Evolutionary conservation across 2,329 filamentous ascomycete genomes (phyloP), one percentile per base, ranked within the genome.

Genomic region (Achaetomium macrosporum): DNA sequence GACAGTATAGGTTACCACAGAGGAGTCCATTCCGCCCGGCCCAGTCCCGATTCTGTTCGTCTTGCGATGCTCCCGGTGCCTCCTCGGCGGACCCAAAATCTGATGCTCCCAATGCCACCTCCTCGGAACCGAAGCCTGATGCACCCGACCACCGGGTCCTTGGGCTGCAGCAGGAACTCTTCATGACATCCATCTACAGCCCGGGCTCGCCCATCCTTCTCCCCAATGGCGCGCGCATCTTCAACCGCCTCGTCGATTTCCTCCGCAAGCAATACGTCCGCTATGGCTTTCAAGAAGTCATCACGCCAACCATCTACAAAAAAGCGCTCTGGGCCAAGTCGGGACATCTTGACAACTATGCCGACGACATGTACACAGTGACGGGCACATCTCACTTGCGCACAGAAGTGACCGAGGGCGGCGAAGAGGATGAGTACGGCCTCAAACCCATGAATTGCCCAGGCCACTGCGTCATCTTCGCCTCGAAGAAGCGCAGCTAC

Each of bases 371-470:
- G 90, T 95, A 91, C 69, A 84, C 87, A 50, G 90, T 95, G 29
- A 82, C 74, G 11, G 80, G 82, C 43, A 73, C 77, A 1, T 72
- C 77, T 61, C 65, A 69, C 47, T 58, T 73, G 57, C 63, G 73
- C 51, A 69, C 65, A 44, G 67, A 71, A 11, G 55, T 58, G 25
- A 19, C 59, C 47, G 51, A 64, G 55, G 20, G 19, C 65, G 19
- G 72, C 72, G 82, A 87, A 57, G 77, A 81, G 56, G 83, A 85
- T 58, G 85, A 88, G 57, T 95, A 88, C 69, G 88, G 88, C 16
- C 73, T 95, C 61, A 95, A 95, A 69, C 90, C 90, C 13, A 95
- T 95, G 90, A 95, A 95, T 66, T 95, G 90, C 66, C 90, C 90
- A 0, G 90, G 89, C 3, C 90, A 95, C 69, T 95, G 89, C 66